phyloP scores from a whole-genome alignment of 2,329 filamentous ascomycete species.

The Penicillium freii region DNA sequence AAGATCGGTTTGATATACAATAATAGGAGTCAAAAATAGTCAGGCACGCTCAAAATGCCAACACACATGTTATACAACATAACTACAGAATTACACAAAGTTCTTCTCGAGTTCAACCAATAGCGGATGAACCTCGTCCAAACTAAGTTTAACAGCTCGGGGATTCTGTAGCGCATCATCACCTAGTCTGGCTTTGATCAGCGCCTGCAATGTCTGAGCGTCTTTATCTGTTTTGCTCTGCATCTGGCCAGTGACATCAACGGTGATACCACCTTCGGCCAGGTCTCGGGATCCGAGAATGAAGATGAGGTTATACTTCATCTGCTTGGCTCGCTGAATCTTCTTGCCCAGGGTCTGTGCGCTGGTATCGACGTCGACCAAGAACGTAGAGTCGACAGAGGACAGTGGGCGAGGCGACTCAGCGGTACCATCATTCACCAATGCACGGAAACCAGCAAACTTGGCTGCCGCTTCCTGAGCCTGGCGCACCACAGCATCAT shows the following conservation, averaged over 20 bases:
- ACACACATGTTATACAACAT: background rate
- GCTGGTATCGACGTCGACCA: slow-evolving; percentile 69
- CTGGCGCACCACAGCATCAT: slow-evolving; percentile 47
- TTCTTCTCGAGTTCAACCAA: slow-evolving; percentile 38
- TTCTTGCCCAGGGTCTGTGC: slow-evolving; percentile 65
- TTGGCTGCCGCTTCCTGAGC: slow-evolving; percentile 50
- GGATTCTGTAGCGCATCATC: slow-evolving; percentile 32
- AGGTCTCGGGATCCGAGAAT: slow-evolving; percentile 69
- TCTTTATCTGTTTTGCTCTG: slow-evolving; percentile 40
- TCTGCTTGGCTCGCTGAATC: slow-evolving; percentile 66
- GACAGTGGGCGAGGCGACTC: slow-evolving; percentile 40
- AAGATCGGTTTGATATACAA: slow-evolving; percentile 10
- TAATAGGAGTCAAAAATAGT: background rate
- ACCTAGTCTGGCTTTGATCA: slow-evolving; percentile 29
- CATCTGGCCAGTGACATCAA: slow-evolving; percentile 44
- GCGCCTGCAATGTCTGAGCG: slow-evolving; percentile 26
- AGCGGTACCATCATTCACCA: slow-evolving; percentile 23
- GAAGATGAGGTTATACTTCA: slow-evolving; percentile 71
- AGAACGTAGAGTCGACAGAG: slow-evolving; percentile 59
- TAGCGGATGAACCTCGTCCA: slow-evolving; percentile 39
- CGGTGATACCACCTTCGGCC: slow-evolving; percentile 53
- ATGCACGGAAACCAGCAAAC: slow-evolving; percentile 46
- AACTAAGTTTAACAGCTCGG: slow-evolving; percentile 36
- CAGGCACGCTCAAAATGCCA: slow-evolving; percentile 8
- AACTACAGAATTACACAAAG: slow-evolving; percentile 35